A percentile compares a stretch with the other conserved stretches of the same genome.
These are phyloP conservation scores for Chenopodium suecicum DNA, from an alignment of 148 eudicot species.

Conservation along the genomic window DNA sequence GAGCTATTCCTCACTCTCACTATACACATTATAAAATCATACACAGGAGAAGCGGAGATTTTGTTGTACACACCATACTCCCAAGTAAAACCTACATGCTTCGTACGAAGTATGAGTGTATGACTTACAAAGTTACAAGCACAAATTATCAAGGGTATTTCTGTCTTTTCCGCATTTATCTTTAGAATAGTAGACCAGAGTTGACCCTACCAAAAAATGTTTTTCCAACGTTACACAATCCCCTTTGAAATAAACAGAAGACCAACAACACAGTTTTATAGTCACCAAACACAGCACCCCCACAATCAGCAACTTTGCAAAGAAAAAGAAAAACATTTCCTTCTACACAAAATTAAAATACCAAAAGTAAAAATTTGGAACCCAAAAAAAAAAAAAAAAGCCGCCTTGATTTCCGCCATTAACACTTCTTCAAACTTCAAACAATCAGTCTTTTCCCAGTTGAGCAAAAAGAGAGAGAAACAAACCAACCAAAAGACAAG, in stretches of 20 bases:
- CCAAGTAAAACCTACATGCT: no score
- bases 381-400: no score
- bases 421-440: constrained; percentile 13
- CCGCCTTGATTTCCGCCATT: constrained; percentile 41
- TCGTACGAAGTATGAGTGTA: no score
- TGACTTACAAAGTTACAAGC: no score
- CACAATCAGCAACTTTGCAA: constrained; percentile 12
- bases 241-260: background rate
- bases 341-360: background rate
- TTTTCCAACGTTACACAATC: constrained; percentile 17
- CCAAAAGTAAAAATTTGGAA: background rate
- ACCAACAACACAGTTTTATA: background rate
- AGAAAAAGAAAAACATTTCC: background rate
- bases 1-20: no score
- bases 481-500: background rate
- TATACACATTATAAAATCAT: no score
- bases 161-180: background rate
- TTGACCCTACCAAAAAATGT: constrained; percentile 25
- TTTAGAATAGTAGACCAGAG: background rate
- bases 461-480: background rate
- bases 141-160: background rate
- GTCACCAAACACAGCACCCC: constrained; percentile 8
- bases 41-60: no score
- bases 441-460: background rate
- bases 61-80: no score